Conservation (phyloP, 2,329 filamentous ascomycete genomes). For the Diatrype stigma region DNA sequence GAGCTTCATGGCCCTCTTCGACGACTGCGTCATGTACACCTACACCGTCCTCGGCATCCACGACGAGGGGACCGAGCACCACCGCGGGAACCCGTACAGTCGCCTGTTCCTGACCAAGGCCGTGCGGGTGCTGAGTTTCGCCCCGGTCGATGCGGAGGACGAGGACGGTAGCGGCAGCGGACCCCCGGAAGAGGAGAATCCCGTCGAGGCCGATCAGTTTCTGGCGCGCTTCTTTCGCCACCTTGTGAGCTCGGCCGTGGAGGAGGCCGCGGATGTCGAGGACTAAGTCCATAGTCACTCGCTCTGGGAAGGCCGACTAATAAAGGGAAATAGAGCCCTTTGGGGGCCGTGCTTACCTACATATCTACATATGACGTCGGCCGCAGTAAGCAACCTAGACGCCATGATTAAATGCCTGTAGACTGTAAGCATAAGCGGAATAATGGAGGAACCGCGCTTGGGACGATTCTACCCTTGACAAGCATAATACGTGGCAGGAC, state of each 20-base stretch:
- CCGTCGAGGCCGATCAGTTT: not conserved
- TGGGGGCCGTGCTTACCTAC: no score
- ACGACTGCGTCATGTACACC: conserved; percentile 43
- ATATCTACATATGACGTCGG: no score
- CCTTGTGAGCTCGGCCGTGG: not conserved
- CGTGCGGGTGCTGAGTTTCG: conserved; percentile 10
- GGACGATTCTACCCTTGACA: no score
- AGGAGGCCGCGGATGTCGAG: not conserved
- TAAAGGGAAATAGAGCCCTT: no score
- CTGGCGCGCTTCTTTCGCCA: not conserved
- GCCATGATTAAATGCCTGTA: no score
- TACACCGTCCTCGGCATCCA: conserved; percentile 24
- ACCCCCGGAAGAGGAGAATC: not conserved
- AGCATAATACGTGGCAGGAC: no score
- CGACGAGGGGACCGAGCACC: not conserved
- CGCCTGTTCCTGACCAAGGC: conserved; percentile 11
- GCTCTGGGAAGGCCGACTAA: no score
- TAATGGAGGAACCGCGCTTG: no score
- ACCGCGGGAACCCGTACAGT: not conserved
- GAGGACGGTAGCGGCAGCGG: not conserved
- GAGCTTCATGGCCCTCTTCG: conserved; percentile 42
- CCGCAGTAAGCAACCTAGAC: no score
- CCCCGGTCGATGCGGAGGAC: conserved; percentile 1
- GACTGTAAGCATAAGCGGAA: no score
- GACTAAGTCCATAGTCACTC: no score